These are phyloP conservation scores for Ophiosphaerella herpotricha DNA, from an alignment of 2,329 filamentous ascomycete species.

Conservation along the genomic window DNA sequence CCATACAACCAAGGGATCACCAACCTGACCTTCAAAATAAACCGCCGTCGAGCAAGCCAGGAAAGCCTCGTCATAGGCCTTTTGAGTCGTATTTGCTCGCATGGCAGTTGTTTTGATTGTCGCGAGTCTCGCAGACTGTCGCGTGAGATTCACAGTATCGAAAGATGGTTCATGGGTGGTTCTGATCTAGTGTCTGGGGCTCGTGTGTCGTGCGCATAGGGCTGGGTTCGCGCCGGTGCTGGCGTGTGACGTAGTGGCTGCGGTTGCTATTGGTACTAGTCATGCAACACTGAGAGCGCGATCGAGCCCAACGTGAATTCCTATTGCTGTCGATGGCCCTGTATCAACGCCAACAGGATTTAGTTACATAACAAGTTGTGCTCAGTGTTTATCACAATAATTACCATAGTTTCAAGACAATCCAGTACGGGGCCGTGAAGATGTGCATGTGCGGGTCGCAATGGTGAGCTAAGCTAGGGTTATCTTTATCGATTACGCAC, in stretches of 20 bases:
- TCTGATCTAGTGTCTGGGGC: conserved; percentile 20
- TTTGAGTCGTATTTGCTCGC: conserved; percentile 76
- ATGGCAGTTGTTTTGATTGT: conserved; percentile 37
- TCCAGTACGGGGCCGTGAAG: conserved; percentile 10
- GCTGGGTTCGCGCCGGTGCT: conserved; percentile 27
- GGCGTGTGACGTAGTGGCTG: conserved; percentile 37
- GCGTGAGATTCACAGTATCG: conserved; percentile 51
- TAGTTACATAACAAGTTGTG: neutral
- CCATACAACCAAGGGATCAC: conserved; percentile 12
- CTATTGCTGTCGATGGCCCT: neutral
- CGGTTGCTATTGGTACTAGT: conserved; percentile 19
- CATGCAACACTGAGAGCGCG: conserved; percentile 13
- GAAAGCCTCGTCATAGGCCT: conserved; percentile 97
- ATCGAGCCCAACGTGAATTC: conserved; percentile 16
- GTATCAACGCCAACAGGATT: neutral
- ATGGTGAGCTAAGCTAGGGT: conserved; percentile 21
- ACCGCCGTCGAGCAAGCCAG: conserved; percentile 92
- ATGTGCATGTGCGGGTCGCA: conserved; percentile 26
- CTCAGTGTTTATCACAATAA: too few relatives aligned
- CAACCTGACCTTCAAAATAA: conserved; percentile 90
- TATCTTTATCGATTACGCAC: conserved; percentile 42
- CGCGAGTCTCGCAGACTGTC: conserved; percentile 9
- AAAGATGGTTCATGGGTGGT: conserved; percentile 12
- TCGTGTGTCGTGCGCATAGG: conserved; percentile 25
- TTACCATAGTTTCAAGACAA: neutral